Conservation (phyloP, 495 filamentous ascomycete species). For the Sabuloglossum arenarium region DNA sequence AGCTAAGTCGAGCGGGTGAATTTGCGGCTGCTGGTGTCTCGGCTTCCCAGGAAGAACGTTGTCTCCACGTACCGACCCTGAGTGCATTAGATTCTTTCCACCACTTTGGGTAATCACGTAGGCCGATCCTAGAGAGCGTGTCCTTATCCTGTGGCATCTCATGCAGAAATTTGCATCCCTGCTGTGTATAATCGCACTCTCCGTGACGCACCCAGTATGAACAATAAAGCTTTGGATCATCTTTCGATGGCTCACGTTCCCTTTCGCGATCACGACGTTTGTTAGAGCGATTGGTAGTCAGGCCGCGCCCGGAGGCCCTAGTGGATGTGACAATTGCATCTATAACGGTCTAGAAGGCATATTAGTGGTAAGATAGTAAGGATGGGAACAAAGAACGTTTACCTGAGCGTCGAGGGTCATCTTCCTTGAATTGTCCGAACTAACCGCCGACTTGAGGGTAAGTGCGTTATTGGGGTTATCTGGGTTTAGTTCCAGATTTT, state of each 20-base stretch:
- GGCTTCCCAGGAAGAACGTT: neutral
- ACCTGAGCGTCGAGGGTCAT: neutral
- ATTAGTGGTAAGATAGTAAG: neutral
- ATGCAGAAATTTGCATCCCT: conserved; percentile 73
- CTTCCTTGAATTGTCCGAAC: neutral
- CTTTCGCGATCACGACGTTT: neutral
- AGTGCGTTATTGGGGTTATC: neutral
- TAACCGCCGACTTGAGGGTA: neutral
- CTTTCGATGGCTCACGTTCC: neutral
- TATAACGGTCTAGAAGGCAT: neutral
- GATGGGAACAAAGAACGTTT: neutral
- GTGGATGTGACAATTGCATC: neutral
- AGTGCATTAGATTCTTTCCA: conserved; percentile 11
- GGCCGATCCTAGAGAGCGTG: conserved; percentile 41
- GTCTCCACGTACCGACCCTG: neutral
- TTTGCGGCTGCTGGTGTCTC: neutral
- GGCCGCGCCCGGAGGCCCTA: neutral
- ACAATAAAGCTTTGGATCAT: conserved; percentile 53
- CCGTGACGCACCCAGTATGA: conserved; percentile 73
- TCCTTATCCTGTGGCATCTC: conserved; percentile 50
- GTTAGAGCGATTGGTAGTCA: neutral
- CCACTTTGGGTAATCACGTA: conserved; percentile 34
- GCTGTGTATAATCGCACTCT: conserved; percentile 63
- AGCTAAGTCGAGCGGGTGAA: neutral
- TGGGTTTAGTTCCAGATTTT: neutral